These are phyloP conservation scores for Mortierella sp. DNA, from an alignment of 371 early-diverging fungal species.

Conservation along the genomic window DNA sequence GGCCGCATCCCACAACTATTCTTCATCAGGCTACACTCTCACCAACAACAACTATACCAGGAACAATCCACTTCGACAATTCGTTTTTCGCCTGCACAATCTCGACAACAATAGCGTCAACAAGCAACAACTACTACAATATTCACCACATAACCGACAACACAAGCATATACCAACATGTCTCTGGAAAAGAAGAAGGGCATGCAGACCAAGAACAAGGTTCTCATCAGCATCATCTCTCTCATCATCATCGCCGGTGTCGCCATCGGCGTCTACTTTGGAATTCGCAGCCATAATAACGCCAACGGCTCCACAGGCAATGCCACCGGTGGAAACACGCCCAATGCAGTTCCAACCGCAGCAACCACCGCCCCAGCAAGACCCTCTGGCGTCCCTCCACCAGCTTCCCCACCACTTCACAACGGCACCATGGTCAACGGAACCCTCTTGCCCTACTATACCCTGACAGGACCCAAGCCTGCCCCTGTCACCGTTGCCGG, in stretches of 20 bases:
- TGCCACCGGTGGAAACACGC: slow-evolving; percentile 1
- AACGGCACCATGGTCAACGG: slow-evolving; percentile 58
- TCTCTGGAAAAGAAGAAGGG: slow-evolving; percentile 35
- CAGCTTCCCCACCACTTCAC: slow-evolving; percentile 16
- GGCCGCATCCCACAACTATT: too few species aligned
- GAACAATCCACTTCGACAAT: background rate
- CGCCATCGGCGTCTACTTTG: slow-evolving; percentile 49
- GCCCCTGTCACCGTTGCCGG: slow-evolving; percentile 38
- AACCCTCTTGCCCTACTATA: slow-evolving; percentile 47
- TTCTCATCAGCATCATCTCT: slow-evolving; percentile 43
- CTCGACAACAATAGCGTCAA: background rate
- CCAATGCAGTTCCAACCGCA: background rate
- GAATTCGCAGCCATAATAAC: slow-evolving; percentile 33
- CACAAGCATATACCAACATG: background rate
- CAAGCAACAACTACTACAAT: background rate
- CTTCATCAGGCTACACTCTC: too few species aligned
- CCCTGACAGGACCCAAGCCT: slow-evolving; percentile 31
- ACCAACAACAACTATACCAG: background rate
- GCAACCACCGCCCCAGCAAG: background rate
- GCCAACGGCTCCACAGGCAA: slow-evolving; percentile 12
- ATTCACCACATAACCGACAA: background rate
- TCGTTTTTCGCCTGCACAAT: background rate
- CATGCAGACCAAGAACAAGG: slow-evolving; percentile 58
- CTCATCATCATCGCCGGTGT: slow-evolving; percentile 33
- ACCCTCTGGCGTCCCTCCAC: background rate